Percentiles rank a stretch among this genome's conserved stretches.
phyloP scores from a whole-genome alignment of 192 early-diverging fungal genomes.

The Podila epicladia region DNA sequence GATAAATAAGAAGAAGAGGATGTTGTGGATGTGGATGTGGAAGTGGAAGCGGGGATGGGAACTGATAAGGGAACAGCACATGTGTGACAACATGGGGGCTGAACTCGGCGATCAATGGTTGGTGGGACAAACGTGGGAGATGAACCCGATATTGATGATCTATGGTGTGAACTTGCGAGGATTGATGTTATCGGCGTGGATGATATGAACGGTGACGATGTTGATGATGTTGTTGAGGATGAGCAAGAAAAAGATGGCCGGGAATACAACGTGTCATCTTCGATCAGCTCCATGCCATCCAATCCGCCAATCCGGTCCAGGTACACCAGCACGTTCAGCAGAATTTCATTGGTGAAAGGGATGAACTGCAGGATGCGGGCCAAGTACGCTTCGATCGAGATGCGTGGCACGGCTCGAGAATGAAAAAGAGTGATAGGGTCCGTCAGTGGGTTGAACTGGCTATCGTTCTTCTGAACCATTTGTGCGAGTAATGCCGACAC shows the following conservation, averaged over 20 bases:
- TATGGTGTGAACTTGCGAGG: background rate
- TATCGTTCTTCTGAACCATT: constrained; percentile 58
- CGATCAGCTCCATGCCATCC: constrained; percentile 35
- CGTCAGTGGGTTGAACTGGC: constrained; percentile 17
- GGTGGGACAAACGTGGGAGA: background rate
- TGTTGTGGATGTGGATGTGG: background rate
- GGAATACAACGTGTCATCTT: background rate
- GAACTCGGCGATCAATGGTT: constrained; percentile 1
- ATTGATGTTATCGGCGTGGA: background rate
- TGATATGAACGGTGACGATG: background rate
- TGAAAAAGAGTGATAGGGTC: constrained; percentile 72
- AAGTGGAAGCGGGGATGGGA: background rate
- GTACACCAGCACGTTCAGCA: constrained; percentile 76
- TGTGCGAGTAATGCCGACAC: constrained; percentile 56
- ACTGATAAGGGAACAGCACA: background rate
- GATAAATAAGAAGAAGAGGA: background rate
- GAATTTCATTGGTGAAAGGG: constrained; percentile 70
- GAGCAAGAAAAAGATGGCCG: background rate
- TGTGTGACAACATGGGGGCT: background rate
- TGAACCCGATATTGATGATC: background rate
- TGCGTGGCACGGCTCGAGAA: constrained; percentile 71
- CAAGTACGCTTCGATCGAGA: constrained; percentile 72
- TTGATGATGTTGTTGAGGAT: background rate
- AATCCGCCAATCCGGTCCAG: constrained; percentile 71
- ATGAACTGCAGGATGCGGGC: constrained; percentile 74